These are phyloP conservation scores for Hawksworthiomyces lignivorus DNA, from an alignment of 2,329 filamentous ascomycete species.

Conservation along the genomic window DNA sequence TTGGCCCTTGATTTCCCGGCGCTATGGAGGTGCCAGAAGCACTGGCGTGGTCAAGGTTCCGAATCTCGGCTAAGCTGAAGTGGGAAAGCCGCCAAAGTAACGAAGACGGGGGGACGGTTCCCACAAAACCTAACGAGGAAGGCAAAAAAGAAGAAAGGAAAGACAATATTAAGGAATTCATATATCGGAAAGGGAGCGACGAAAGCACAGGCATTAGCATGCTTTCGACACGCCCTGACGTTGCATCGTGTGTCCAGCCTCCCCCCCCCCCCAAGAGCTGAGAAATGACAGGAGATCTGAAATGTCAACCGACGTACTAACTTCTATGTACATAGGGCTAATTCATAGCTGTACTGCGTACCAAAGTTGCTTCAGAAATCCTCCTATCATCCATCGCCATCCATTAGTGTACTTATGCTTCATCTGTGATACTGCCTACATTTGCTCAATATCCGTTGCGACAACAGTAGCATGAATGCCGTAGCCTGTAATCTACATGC, in stretches of 20 bases:
- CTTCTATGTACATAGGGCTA: no score
- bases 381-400: no score
- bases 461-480: no score
- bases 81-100: neutral
- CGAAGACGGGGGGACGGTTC: neutral
- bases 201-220: neutral
- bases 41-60: slow-evolving; percentile 1
- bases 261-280: neutral
- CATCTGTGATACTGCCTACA: no score
- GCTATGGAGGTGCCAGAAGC: slow-evolving; percentile 3
- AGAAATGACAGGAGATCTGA: slow-evolving; percentile 4
- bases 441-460: no score
- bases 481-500: no score
- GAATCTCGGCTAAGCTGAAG: slow-evolving; percentile 10
- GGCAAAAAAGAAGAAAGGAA: slow-evolving; percentile 1
- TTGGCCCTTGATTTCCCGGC: slow-evolving; percentile 3
- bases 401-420: no score
- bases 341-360: no score
- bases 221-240: slow-evolving; percentile 4
- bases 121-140: neutral
- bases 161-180: neutral
- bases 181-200: neutral
- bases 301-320: no score
- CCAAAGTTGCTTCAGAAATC: no score
- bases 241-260: slow-evolving; percentile 3